Evolutionary conservation across 2,329 filamentous ascomycete genomes (phyloP).

Genomic region (Pezicula rhizophila): DNA sequence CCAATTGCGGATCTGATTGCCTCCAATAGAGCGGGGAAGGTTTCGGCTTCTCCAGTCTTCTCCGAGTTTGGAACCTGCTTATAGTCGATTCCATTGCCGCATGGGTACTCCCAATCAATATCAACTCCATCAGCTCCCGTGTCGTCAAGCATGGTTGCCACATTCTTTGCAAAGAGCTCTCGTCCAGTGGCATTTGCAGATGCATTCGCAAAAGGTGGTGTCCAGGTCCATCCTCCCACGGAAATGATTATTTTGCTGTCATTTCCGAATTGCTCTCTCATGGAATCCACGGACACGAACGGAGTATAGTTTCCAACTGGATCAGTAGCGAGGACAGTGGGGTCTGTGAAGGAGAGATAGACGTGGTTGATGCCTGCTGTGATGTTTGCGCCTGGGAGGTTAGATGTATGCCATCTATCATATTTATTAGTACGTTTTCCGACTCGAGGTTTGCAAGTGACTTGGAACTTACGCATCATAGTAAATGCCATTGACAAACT

Average conservation of each 20-base stretch:
- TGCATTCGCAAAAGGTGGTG: background rate
- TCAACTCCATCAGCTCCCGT: slow-evolving; percentile 1
- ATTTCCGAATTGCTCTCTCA: slow-evolving; percentile 4
- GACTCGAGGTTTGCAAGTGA: background rate
- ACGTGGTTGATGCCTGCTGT: slow-evolving; percentile 14
- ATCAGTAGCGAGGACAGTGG: slow-evolving; percentile 12
- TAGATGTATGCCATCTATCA: background rate
- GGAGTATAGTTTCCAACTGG: slow-evolving; percentile 13
- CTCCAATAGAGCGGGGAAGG: background rate
- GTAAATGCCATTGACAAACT: slow-evolving; percentile 1
- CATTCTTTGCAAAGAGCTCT: background rate
- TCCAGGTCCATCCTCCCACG: background rate
- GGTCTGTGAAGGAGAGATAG: slow-evolving; percentile 15
- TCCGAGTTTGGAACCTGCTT: slow-evolving; percentile 2
- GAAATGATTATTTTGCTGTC: background rate
- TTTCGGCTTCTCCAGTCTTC: background rate
- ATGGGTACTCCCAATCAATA: slow-evolving; percentile 1
- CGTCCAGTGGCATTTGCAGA: background rate
- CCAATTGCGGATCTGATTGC: background rate
- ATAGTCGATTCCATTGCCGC: slow-evolving; percentile 1
- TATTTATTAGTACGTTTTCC: background rate
- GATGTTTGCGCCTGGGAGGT: slow-evolving; percentile 12
- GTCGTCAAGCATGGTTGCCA: background rate
- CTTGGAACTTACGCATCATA: background rate
- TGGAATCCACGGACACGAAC: slow-evolving; percentile 10